Base-by-base conservation (phyloP, 495 filamentous ascomycete species). In the Aspergillus asperescens region DNA sequence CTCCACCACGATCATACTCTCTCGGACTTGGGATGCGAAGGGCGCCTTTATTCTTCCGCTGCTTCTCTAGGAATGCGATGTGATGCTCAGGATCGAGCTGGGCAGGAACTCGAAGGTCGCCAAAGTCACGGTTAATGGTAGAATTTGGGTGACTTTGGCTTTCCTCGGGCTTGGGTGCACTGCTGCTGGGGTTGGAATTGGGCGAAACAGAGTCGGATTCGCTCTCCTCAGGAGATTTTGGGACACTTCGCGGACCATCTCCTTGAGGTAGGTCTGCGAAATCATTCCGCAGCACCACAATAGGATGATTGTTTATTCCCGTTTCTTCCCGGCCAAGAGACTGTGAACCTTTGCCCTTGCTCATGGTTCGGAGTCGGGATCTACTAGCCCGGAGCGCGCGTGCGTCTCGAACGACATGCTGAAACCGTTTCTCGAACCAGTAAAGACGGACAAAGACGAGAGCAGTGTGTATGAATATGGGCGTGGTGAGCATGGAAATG, bases 391-490 rank as follows among this genome's bases (percentile, higher is more conserved):
- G 83, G 32, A 80, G 48, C 37, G 65, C 70, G 9, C 77, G 71
- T 5, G 78, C 77, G 54, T 84, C 78, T 19, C 71, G 77, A 24
- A 84, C 90, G 41, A 96, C 76, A 56, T 86, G 72, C 65, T 90
- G 82, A 59, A 98, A 95, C 3, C 90, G 81, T 63, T 91, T 95
- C 70, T 97, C 91, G 60, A 98, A 98, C 92, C 91, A 97, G 69
- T 95, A 95, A 4, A 97, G 72, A 2, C 93, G 87, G 18, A 97
- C 74, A 59, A 94, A 94, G 0, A 97, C 92, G 24, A 97, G 86
- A 25, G 81, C 84, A 6, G 85, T 78, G 64, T 95, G 82, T 67
- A 98, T 92, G 49, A 88, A 86, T 54, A 98, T 96, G 3, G 93
- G 93, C 38, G 90, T 98, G 27, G 86, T 81, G 19, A 91, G 56